Percentiles rank a stretch among this genome's conserved stretches.
Evolutionary conservation across 441 rosid genomes (phyloP).

Genomic region (Pelargonium exstipulatum): DNA sequence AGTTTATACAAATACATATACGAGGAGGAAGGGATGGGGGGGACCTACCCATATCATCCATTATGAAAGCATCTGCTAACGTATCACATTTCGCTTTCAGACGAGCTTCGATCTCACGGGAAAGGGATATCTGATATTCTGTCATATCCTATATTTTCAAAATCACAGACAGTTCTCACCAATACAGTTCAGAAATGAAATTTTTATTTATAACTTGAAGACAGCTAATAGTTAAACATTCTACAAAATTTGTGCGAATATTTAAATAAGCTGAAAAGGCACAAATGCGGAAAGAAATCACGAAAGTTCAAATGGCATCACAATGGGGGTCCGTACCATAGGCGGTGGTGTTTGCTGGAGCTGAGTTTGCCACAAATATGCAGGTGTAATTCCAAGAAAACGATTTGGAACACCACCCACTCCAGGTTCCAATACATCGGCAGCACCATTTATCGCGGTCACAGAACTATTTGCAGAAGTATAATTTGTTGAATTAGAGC

Average conservation of each 20-base stretch:
- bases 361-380: constrained; percentile 81
- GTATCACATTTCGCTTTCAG: constrained; percentile 77
- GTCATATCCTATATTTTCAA: constrained; percentile 52
- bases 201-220: too few species aligned
- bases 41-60: constrained; percentile 76
- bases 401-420: constrained; percentile 93
- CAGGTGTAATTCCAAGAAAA: constrained; percentile 80
- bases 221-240: too few species aligned
- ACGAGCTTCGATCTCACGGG: constrained; percentile 73
- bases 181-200: too few species aligned
- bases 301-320: background rate
- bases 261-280: too few species aligned
- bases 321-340: constrained; percentile 40
- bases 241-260: background rate
- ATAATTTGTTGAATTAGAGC: constrained; percentile 59
- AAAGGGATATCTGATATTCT: constrained; percentile 76
- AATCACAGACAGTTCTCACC: background rate
- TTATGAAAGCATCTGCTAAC: constrained; percentile 62
- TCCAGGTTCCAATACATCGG: constrained; percentile 55
- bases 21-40: background rate
- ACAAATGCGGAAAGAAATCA: too few species aligned
- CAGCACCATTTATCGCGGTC: constrained; percentile 35
- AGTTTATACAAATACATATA: too few species aligned
- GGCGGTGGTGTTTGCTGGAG: constrained; percentile 52
- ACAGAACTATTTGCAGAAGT: constrained; percentile 41